Evolutionary conservation across 306 rosid species (phyloP).

Genomic region (Argentina anserina): DNA sequence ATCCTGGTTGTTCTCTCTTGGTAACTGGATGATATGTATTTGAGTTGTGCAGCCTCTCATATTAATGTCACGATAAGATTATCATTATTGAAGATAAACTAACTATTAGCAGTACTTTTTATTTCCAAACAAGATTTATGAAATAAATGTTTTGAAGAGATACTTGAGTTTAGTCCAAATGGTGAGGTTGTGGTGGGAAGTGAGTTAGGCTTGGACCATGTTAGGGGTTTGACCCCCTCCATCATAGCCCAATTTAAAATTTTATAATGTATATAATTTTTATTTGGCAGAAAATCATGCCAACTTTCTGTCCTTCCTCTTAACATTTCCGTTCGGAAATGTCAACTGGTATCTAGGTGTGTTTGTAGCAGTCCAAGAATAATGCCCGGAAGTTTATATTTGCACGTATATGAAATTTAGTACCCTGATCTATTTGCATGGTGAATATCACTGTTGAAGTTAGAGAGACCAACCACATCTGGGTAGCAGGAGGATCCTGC

Average conservation of each 20-base stretch:
- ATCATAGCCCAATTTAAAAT: not conserved
- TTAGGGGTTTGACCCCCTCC: not conserved
- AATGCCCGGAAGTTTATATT: not conserved
- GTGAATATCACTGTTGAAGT: not conserved
- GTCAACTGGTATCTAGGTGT: not conserved
- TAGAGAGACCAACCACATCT: not conserved
- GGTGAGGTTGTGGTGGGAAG: not conserved
- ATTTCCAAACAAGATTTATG: not conserved
- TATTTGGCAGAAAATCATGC: not conserved
- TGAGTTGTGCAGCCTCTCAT: not conserved
- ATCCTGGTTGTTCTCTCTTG: too few relatives aligned
- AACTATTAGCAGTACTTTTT: not conserved
- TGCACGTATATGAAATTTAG: not conserved
- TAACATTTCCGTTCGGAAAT: not conserved
- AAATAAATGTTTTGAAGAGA: not conserved
- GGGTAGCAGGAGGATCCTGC: not conserved
- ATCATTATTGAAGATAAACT: not conserved
- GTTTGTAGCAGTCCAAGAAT: not conserved
- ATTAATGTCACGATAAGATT: not conserved
- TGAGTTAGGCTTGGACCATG: not conserved
- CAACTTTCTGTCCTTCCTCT: not conserved
- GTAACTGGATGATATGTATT: not conserved
- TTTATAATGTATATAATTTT: not conserved
- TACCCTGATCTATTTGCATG: not conserved
- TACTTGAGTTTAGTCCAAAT: not conserved